phyloP scores from a whole-genome alignment of 1,284 basidiomycete species.

The Vanrija sp. region DNA sequence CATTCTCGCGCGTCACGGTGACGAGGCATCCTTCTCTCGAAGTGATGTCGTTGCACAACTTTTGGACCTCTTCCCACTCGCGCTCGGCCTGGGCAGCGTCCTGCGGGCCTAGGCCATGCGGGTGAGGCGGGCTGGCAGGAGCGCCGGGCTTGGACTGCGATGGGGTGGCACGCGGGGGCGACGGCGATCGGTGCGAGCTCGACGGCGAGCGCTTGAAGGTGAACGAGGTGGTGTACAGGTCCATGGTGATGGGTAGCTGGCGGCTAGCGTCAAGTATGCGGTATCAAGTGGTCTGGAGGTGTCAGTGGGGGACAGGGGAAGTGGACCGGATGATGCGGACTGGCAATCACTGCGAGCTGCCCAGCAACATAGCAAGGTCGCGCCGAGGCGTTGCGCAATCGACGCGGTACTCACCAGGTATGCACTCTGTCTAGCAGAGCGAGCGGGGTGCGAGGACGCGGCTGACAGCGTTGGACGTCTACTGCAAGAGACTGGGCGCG shows the following conservation, averaged over 20 bases:
- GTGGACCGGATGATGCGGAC: too few relatives aligned
- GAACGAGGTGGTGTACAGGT: slow-evolving; percentile 81
- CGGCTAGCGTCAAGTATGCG: background rate
- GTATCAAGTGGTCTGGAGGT: too few relatives aligned
- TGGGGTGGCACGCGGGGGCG: slow-evolving; percentile 22
- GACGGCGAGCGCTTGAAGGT: slow-evolving; percentile 35
- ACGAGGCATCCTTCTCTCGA: slow-evolving; percentile 75
- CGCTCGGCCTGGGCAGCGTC: slow-evolving; percentile 30
- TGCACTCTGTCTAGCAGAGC: too few relatives aligned
- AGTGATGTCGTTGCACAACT: slow-evolving; percentile 73
- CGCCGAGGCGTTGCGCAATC: too few relatives aligned
- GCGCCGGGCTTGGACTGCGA: slow-evolving; percentile 11
- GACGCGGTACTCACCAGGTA: too few relatives aligned
- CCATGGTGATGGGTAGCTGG: slow-evolving; percentile 61
- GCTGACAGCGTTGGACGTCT: too few relatives aligned
- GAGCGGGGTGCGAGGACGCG: too few relatives aligned
- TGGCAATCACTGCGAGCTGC: too few relatives aligned
- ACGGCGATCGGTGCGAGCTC: slow-evolving; percentile 4
- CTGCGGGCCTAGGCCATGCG: slow-evolving; percentile 15
- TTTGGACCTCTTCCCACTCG: slow-evolving; percentile 66
- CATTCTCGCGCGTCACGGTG: slow-evolving; percentile 62
- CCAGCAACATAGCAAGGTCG: too few relatives aligned
- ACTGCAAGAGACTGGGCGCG: too few relatives aligned
- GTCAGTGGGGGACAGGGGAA: too few relatives aligned
- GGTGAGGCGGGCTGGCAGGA: slow-evolving; percentile 28